Conservation (phyloP, 768 basidiomycete species). For the Rhodotorula paludigena region DNA sequence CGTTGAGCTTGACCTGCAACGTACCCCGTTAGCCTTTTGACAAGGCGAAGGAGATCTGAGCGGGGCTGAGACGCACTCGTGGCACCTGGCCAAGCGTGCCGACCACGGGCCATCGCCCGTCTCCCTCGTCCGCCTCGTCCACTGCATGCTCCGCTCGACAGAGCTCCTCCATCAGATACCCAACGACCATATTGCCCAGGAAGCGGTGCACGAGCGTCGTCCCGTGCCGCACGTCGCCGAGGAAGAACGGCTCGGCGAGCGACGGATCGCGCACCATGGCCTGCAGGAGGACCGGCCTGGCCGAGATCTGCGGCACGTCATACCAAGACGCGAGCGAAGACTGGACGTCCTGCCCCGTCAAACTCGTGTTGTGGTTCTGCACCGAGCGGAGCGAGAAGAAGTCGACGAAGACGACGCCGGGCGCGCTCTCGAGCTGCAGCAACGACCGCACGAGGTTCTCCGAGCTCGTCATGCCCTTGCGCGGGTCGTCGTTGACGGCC, state of each 20-base stretch:
- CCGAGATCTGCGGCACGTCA: slow-evolving; percentile 13
- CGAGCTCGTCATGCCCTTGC: neutral
- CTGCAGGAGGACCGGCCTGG: neutral
- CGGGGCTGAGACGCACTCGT: neutral
- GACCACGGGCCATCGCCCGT: neutral
- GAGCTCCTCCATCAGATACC: slow-evolving; percentile 3
- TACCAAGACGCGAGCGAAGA: neutral
- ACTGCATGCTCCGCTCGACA: neutral
- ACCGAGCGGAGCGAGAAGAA: neutral
- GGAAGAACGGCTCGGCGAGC: neutral
- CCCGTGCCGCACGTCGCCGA: slow-evolving; percentile 7
- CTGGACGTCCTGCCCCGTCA: neutral
- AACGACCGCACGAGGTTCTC: slow-evolving; percentile 9
- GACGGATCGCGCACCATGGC: neutral
- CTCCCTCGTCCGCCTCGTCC: neutral
- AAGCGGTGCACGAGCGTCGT: neutral
- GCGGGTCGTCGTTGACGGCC: slow-evolving; percentile 17
- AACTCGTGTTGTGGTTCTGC: neutral
- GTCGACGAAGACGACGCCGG: neutral
- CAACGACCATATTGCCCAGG: slow-evolving; percentile 16
- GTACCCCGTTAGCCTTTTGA: too few relatives aligned
- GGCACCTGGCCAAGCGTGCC: neutral
- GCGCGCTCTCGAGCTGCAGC: neutral
- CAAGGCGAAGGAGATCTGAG: too few relatives aligned
- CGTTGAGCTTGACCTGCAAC: slow-evolving; percentile 2